Evolutionary conservation across 148 eudicot genomes (phyloP).

Genomic region (Suaeda aralocaspica): DNA sequence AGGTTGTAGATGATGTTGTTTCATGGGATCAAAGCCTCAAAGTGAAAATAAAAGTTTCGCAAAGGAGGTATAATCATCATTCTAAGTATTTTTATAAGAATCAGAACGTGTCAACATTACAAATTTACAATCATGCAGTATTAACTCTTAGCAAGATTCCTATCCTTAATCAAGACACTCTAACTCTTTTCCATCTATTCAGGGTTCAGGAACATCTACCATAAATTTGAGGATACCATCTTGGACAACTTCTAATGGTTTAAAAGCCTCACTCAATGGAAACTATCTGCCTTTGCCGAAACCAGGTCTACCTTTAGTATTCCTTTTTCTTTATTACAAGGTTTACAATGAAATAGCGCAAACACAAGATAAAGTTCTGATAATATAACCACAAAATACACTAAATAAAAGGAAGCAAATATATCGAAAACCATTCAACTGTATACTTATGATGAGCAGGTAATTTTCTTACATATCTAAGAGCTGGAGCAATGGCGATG

Average conservation of each 20-base stretch:
- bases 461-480: constrained; percentile 54
- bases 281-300: constrained; percentile 30
- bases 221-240: constrained; percentile 61
- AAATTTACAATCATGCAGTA: not conserved
- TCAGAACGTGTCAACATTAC: not conserved
- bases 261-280: constrained; percentile 50
- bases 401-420: not conserved
- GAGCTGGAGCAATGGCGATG: constrained; percentile 60
- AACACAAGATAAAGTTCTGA: too few relatives aligned
- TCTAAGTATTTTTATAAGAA: too few relatives aligned
- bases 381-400: too few relatives aligned
- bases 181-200: not conserved
- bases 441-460: constrained; percentile 37
- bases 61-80: constrained; percentile 27
- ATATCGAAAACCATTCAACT: not conserved
- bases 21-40: constrained; percentile 59
- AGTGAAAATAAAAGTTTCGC: constrained; percentile 42
- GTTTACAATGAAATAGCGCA: too few relatives aligned
- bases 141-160: not conserved
- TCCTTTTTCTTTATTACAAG: too few relatives aligned
- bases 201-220: constrained; percentile 30
- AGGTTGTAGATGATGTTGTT: constrained; percentile 45
- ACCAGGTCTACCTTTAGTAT: constrained; percentile 44
- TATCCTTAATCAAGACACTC: not conserved
- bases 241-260: constrained; percentile 50